Evolutionary conservation across 805 yeast genomes (phyloP), one percentile per base, ranked within the genome.

Genomic region (Pichia californica): DNA sequence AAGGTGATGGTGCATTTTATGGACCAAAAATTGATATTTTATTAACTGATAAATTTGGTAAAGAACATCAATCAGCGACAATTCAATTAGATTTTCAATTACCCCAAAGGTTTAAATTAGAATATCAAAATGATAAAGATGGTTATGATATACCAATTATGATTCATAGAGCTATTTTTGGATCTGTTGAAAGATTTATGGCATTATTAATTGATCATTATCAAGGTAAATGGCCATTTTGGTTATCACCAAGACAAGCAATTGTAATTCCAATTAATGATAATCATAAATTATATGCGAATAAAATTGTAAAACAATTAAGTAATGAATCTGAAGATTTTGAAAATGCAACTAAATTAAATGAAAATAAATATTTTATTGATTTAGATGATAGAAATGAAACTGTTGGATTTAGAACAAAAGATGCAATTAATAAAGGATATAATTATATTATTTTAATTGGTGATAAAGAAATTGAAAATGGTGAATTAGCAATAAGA

Each of bases 1-100:
- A 80, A 49, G 96, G 94, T n/a, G 99, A 93, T 62, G 99, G 99
- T 28, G 99, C 93, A 1, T 83, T 83, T 57, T 93, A 93, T 66
- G 99, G 99, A 0, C 99, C 99, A 25, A 91, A 91, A 59, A 88
- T 93, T 48, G 99, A 93, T 62, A 74, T 93, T 35, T 68, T 86
- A 41, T 76, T 93, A 41, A 77, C 77, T 7, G 99, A 93, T 64
- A 81, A 83, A 27, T 77, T 74, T 39, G 83, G 81, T 1, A 88
- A 88, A 53, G 74, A 77, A 47, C 96, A 88, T 62, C 99, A 93
- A 65, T 86, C 93, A 2, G 99, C 97, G 3, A 93, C 99, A 0
- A 79, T 93, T 41, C 99, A 93, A 63, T 70, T 93, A 34, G 99
- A 93, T 60, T 93, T 93, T 73, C 96, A 93, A 63, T 70, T 93